Conservation (phyloP, 2,329 filamentous ascomycete genomes). For the Leptodontidium sp. region DNA sequence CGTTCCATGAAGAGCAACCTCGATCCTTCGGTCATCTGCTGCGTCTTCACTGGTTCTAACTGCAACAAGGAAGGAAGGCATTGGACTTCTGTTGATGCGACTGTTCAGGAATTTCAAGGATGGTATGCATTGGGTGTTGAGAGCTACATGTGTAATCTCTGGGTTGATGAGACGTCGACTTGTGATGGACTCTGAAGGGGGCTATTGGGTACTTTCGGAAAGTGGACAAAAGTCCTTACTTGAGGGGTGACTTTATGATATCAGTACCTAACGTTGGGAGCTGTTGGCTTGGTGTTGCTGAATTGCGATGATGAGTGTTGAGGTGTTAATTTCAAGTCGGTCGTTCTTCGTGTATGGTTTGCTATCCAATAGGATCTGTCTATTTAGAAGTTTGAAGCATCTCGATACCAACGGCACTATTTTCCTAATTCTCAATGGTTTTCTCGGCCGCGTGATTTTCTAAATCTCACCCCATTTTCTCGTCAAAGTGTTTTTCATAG, state of each 20-base stretch:
- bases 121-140: neutral
- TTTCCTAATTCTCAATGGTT: too few relatives aligned
- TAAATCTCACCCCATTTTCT: too few relatives aligned
- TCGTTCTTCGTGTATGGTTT: neutral
- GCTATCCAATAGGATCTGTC: neutral
- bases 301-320: too few relatives aligned
- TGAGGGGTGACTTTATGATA: too few relatives aligned
- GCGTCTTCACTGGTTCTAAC: slow-evolving; percentile 12
- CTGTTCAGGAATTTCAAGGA: slow-evolving; percentile 1
- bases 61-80: slow-evolving; percentile 8
- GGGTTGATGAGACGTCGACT: slow-evolving; percentile 17
- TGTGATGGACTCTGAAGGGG: slow-evolving; percentile 5
- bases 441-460: too few relatives aligned
- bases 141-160: slow-evolving; percentile 15
- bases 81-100: slow-evolving; percentile 8
- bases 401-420: too few relatives aligned
- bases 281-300: neutral
- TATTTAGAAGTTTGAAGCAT: too few relatives aligned
- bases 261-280: too few relatives aligned
- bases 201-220: neutral
- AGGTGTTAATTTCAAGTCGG: neutral
- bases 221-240: too few relatives aligned
- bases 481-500: neutral
- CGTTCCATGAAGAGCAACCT: slow-evolving; percentile 11
- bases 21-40: slow-evolving; percentile 14